Evolutionary conservation across 2,329 filamentous ascomycete genomes (phyloP).

Genomic region (Diplodia scrobiculata): DNA sequence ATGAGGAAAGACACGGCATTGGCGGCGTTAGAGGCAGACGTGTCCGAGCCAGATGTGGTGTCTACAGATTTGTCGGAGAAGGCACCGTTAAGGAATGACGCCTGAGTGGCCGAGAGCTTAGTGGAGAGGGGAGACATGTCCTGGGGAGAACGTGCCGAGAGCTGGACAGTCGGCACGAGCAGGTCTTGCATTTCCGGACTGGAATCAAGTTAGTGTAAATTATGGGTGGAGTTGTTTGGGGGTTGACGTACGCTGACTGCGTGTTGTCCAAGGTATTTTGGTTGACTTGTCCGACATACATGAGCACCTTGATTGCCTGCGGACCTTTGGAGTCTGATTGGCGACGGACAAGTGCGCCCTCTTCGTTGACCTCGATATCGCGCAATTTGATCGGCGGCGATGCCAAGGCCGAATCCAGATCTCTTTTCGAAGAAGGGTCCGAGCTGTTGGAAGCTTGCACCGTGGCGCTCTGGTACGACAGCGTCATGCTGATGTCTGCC

Average conservation of each 20-base stretch:
- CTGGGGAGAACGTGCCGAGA: slow-evolving; percentile 59
- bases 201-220: neutral
- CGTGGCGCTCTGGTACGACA: slow-evolving; percentile 48
- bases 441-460: slow-evolving; percentile 37
- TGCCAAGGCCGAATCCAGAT: slow-evolving; percentile 31
- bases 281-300: slow-evolving; percentile 71
- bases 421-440: slow-evolving; percentile 33
- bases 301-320: slow-evolving; percentile 60
- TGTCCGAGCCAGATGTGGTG: slow-evolving; percentile 47
- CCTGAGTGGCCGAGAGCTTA: slow-evolving; percentile 69
- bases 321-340: slow-evolving; percentile 28
- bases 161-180: slow-evolving; percentile 68
- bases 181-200: slow-evolving; percentile 52
- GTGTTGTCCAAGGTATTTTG: slow-evolving; percentile 55
- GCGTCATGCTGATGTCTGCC: slow-evolving; percentile 46
- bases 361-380: slow-evolving; percentile 33
- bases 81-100: slow-evolving; percentile 69
- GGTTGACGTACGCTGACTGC: slow-evolving; percentile 62
- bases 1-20: slow-evolving; percentile 59
- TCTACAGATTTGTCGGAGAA: slow-evolving; percentile 63
- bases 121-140: slow-evolving; percentile 59
- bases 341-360: slow-evolving; percentile 5
- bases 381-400: slow-evolving; percentile 36
- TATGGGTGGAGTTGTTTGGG: neutral
- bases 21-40: slow-evolving; percentile 48